Base-by-base conservation (phyloP, 2,329 filamentous ascomycete genomes). In the Karstenula rhodostoma region DNA sequence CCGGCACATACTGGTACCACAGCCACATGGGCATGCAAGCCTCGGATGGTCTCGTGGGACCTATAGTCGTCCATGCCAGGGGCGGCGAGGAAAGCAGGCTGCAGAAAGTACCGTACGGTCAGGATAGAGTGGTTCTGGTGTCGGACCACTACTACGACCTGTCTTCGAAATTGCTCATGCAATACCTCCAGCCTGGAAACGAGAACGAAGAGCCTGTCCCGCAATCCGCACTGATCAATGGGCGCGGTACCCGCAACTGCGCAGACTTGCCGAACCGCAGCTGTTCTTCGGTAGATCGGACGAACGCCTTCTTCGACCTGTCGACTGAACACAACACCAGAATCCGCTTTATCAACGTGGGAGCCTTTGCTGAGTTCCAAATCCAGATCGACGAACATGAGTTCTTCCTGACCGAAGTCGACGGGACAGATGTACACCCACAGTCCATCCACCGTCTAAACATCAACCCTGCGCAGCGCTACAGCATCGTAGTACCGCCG, bases 331-430 rank as follows among this genome's bases (percentile, higher is more conserved):
- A 82, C 69, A 94, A 89, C 0, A 94, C 94, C 60, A 79, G 92
- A 9, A 84, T 94, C 67, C 88, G 89, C 46, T 81, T 93, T 60
- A 81, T 92, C 67, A 93, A 92, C 67, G 86, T 92, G 22, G 90
- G 88, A 15, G 90, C 90, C 17, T 93, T 92, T 78, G 80, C 81
- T 0, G 80, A 79, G 12, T 82, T 84, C 61, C 80, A 81, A 55
- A 78, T 85, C 59, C 85, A 87, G 51, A 78, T 91, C 42, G 90
- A 92, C 62, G 84, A 88, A 65, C 89, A 91, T 62, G 72, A 80
- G 50, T 83, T 89, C 53, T 81, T 83, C 37, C 78, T 91, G 42
- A 87, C 87, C 2, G 89, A 91, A 73, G 86, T 89, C 0, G 89
- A 92, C 70, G 89, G 89, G 8, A 89, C 86, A 3, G 81, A 86